Evolutionary conservation across 768 basidiomycete species (phyloP).

Genomic region (Candolleomyces aberdarensis): DNA sequence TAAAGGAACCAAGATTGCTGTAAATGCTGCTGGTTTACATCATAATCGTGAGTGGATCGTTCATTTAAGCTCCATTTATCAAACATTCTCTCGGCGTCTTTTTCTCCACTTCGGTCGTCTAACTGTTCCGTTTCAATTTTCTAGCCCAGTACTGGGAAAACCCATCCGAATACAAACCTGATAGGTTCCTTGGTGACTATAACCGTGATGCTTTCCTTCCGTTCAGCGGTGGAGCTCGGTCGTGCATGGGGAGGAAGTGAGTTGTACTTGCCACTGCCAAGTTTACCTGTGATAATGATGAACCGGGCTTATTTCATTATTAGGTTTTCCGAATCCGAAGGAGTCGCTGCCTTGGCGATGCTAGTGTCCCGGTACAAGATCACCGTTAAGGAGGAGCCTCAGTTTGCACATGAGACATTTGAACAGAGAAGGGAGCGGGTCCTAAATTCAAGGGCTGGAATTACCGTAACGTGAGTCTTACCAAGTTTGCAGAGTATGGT

Average conservation of each 20-base stretch:
- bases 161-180: conserved; percentile 39
- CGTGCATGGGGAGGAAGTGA: conserved; percentile 44
- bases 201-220: conserved; percentile 14
- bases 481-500: neutral
- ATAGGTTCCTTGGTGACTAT: conserved; percentile 15
- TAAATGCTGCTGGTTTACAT: conserved; percentile 41
- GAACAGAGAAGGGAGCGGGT: conserved; percentile 43
- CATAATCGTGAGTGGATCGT: conserved; percentile 42
- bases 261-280: neutral
- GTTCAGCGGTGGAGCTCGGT: conserved; percentile 29
- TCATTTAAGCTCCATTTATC: too few species aligned
- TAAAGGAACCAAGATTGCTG: conserved; percentile 33
- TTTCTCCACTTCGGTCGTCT: neutral
- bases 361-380: conserved; percentile 45
- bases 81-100: neutral
- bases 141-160: conserved; percentile 56
- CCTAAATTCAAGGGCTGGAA: conserved; percentile 27
- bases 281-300: neutral
- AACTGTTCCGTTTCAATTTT: neutral
- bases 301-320: neutral
- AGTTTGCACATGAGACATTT: conserved; percentile 44
- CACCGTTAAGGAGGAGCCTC: conserved; percentile 47
- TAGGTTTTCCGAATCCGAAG: conserved; percentile 54
- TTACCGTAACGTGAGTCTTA: conserved; percentile 44
- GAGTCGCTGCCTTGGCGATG: conserved; percentile 47